phyloP scores from a whole-genome alignment of 1,139 yeast species.

The Pneumocystis sp. region DNA sequence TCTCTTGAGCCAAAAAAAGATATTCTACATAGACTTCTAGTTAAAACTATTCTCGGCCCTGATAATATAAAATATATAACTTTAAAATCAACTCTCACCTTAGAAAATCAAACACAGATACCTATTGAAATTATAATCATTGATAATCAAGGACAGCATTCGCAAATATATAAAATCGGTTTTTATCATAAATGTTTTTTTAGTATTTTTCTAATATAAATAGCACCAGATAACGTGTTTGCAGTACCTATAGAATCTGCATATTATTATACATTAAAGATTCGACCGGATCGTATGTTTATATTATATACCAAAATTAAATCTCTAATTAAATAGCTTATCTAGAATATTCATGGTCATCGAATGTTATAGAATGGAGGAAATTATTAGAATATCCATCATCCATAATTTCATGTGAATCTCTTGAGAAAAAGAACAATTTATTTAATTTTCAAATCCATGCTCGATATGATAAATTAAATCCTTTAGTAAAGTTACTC shows the following conservation, averaged over 20 bases:
- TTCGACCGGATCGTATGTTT: constrained; percentile 39
- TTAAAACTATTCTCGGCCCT: constrained; percentile 53
- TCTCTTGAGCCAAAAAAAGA: constrained; percentile 48
- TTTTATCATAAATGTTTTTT: constrained; percentile 4
- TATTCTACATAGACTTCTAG: constrained; percentile 57
- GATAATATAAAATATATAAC: constrained; percentile 67
- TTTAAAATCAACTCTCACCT: constrained; percentile 56
- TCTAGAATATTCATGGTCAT: constrained; percentile 53
- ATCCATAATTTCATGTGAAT: constrained; percentile 44
- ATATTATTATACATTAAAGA: constrained; percentile 39
- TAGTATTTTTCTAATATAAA: background rate
- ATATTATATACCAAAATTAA: background rate
- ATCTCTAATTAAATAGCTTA: constrained; percentile 19
- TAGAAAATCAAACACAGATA: constrained; percentile 59
- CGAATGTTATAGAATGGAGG: constrained; percentile 49
- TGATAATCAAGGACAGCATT: constrained; percentile 18
- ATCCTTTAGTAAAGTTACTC: background rate
- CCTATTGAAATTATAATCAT: constrained; percentile 35
- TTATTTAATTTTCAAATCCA: constrained; percentile 60
- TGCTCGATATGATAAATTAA: constrained; percentile 38
- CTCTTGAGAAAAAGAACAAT: constrained; percentile 24
- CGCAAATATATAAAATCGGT: constrained; percentile 15
- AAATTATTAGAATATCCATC: constrained; percentile 35
- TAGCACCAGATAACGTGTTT: constrained; percentile 37
- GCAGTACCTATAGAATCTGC: constrained; percentile 65